Base-by-base conservation (phyloP, 2,329 filamentous ascomycete species). In the Trichoderma aggressivum region DNA sequence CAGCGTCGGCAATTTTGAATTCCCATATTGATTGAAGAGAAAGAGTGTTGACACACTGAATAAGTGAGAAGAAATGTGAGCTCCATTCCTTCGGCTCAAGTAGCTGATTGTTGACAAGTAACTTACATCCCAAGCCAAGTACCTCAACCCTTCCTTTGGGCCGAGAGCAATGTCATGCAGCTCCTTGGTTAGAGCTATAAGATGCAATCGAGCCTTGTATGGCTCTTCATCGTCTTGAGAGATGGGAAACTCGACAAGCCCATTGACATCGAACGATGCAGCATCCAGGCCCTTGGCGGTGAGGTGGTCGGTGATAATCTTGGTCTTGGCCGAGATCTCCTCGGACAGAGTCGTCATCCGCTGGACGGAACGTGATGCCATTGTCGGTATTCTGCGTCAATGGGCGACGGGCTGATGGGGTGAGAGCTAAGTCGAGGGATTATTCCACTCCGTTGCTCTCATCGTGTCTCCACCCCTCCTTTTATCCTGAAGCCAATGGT, bases 21-120 rank as follows among this genome's bases (percentile, higher is more conserved):
- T 78, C 76, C 72, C 75, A 77, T 28, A 79, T 73, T 11, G 76
- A 76, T 47, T 78, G 76, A 7, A 79, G 74, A n/a, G 77, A 75
- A 7, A 78, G 69, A 59, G 72, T 74, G 65, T 75, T 76, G 21
- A 77, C 64, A 32, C 71, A 75, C 75, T 77, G 50, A 34, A 26
- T 18, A 26, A 24, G 26, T 26, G 39, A 21, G 14, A 65, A 7
- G 36, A 8, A 18, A 3, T 50, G 21, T 53, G 24, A 53, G 11
- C 11, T 3, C 5, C 14, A 2, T 2, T 24, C 21, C 11, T 24
- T 1, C 7, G 3, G 47, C n/a, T 53, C 11, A 12, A 24, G 21
- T 53, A 53, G 4, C n/a, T 50, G 43, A 50, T 50, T 6, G n/a
- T 50, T 5, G 2, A 21, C 5, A 21, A 3, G 47, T 7, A 5